These are phyloP conservation scores for Moniliophthora roreri DNA, from an alignment of 1,284 basidiomycete species.

Conservation along the genomic window DNA sequence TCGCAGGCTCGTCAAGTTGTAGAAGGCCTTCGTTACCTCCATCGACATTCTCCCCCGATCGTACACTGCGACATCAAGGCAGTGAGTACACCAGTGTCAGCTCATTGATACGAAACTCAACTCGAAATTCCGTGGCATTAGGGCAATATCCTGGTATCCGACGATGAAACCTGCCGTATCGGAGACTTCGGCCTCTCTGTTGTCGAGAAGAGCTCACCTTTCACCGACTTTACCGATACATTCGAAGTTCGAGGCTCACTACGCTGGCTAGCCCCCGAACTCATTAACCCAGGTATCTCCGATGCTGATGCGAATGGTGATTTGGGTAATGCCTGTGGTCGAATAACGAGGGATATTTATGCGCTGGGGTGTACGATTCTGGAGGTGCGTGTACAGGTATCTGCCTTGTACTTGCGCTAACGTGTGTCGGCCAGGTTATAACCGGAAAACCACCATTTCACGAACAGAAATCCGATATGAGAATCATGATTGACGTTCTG, in stretches of 20 bases:
- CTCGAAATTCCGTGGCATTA: neutral
- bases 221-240: no score
- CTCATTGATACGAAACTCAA: neutral
- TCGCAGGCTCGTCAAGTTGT: neutral
- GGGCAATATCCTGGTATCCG: conserved; percentile 2
- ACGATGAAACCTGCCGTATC: conserved; percentile 1
- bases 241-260: neutral
- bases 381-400: neutral
- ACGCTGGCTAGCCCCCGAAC: conserved; percentile 1
- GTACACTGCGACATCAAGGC: conserved; percentile 3
- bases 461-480: conserved; percentile 1
- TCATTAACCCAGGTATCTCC: neutral
- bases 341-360: conserved; percentile 3
- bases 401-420: neutral
- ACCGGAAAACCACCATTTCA: neutral
- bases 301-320: neutral
- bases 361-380: conserved; percentile 4
- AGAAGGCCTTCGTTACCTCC: neutral
- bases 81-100: neutral
- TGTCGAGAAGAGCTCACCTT: neutral
- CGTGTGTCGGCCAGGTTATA: neutral
- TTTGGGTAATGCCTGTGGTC: neutral
- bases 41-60: neutral
- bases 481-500: neutral
- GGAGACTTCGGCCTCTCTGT: conserved; percentile 1